These are phyloP conservation scores for Crithidia thermophila DNA, from an alignment of 208 protist species.

Conservation along the genomic window DNA sequence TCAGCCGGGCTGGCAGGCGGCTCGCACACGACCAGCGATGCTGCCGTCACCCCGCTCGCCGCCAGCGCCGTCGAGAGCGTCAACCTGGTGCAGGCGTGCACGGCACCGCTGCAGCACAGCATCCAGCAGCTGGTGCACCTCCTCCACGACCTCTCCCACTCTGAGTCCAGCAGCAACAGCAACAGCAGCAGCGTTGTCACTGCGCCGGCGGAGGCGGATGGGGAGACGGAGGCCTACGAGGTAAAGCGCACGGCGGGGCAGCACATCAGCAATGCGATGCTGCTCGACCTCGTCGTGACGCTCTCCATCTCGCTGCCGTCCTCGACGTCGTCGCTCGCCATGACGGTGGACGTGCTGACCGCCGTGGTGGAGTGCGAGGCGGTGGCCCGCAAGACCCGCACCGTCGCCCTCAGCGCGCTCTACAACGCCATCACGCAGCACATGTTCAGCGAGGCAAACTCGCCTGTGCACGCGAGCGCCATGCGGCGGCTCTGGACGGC, in stretches of 20 bases:
- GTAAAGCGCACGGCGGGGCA: slow-evolving; percentile 54
- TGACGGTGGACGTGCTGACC: slow-evolving; percentile 51
- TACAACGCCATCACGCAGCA: slow-evolving; percentile 45
- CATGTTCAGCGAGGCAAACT: slow-evolving; percentile 9
- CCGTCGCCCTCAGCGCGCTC: slow-evolving; percentile 49
- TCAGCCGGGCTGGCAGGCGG: neutral
- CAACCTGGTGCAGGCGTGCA: slow-evolving; percentile 24
- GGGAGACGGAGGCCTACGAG: slow-evolving; percentile 26
- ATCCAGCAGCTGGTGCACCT: slow-evolving; percentile 39
- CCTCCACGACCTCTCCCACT: slow-evolving; percentile 24
- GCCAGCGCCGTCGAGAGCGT: neutral
- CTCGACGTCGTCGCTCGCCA: slow-evolving; percentile 34
- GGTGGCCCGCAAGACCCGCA: slow-evolving; percentile 44
- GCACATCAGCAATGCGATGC: slow-evolving; percentile 56
- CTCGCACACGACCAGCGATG: neutral
- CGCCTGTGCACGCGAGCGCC: slow-evolving; percentile 9
- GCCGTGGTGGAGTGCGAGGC: slow-evolving; percentile 55
- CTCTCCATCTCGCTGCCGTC: slow-evolving; percentile 46
- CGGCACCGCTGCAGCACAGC: slow-evolving; percentile 31
- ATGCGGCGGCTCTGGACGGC: slow-evolving; percentile 31
- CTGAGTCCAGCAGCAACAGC: neutral
- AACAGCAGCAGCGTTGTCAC: neutral
- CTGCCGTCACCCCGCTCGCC: neutral
- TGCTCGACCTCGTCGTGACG: slow-evolving; percentile 60
- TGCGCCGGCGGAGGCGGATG: neutral